phyloP scores from a whole-genome alignment of 2,329 filamentous ascomycete genomes.

The Colletotrichum viniferum region DNA sequence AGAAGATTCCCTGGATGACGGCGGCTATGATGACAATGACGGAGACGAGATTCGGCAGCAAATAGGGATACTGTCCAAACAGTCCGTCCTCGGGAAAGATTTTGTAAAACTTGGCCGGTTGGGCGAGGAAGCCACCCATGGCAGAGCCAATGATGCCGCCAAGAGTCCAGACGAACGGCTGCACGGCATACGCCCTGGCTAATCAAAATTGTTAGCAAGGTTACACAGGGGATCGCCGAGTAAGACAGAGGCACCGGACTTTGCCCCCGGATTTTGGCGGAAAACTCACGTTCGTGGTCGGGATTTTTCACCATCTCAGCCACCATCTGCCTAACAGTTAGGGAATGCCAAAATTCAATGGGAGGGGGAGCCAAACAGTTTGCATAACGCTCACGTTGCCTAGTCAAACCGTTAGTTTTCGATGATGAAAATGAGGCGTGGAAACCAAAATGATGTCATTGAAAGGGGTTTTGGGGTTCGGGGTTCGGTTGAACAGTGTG shows the following conservation, averaged over 20 bases:
- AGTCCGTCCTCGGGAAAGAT: conserved; percentile 42
- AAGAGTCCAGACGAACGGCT: conserved; percentile 41
- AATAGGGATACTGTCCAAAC: conserved; percentile 70
- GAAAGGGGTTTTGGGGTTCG: not conserved
- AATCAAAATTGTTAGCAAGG: not conserved
- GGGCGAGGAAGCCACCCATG: conserved; percentile 40
- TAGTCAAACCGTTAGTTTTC: not conserved
- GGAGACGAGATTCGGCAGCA: conserved; percentile 61
- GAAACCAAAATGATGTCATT: not conserved
- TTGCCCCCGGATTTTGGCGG: not conserved
- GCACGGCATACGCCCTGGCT: conserved; percentile 38
- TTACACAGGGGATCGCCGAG: not conserved
- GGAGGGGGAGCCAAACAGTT: conserved; percentile 22
- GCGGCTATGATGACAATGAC: conserved; percentile 69
- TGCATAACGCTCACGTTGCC: conserved; percentile 45
- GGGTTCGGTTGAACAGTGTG: not conserved
- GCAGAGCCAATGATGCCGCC: conserved; percentile 40
- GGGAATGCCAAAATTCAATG: not conserved
- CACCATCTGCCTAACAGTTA: conserved; percentile 33
- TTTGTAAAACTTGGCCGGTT: conserved; percentile 37
- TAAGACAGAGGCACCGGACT: not conserved
- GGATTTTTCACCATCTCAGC: conserved; percentile 46
- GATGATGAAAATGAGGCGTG: not conserved
- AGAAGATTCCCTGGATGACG: conserved; percentile 66
- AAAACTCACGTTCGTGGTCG: conserved; percentile 39